These are phyloP conservation scores for Pachyrhizus erosus DNA, from an alignment of 306 rosid species.

Conservation along the genomic window DNA sequence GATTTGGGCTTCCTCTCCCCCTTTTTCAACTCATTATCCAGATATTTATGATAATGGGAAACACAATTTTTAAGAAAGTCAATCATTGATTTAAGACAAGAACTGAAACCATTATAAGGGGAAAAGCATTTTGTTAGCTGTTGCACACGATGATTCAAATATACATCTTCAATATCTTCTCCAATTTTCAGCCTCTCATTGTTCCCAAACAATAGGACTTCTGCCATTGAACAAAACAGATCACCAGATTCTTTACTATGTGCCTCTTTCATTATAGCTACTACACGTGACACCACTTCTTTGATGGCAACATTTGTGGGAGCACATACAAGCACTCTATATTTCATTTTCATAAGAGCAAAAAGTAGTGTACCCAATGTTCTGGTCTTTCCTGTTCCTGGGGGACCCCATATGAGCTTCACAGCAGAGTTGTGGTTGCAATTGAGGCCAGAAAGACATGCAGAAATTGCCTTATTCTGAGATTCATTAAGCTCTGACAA, in stretches of 20 bases:
- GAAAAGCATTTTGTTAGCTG: slow-evolving; percentile 48
- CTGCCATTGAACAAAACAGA: slow-evolving; percentile 49
- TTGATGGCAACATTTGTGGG: slow-evolving; percentile 73
- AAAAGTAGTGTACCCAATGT: slow-evolving; percentile 53
- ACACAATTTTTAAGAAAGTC: slow-evolving; percentile 55
- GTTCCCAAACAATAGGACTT: slow-evolving; percentile 62
- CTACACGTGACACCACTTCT: slow-evolving; percentile 53
- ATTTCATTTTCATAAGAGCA: slow-evolving; percentile 47
- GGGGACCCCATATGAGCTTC: slow-evolving; percentile 84
- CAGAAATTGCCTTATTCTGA: slow-evolving; percentile 55
- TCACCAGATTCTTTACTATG: slow-evolving; percentile 11
- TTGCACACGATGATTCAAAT: slow-evolving; percentile 58
- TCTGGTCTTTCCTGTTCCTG: slow-evolving; percentile 83
- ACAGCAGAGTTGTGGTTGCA: slow-evolving; percentile 38
- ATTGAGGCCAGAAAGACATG: slow-evolving; percentile 48
- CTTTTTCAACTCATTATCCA: slow-evolving; percentile 31
- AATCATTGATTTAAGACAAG: slow-evolving; percentile 51
- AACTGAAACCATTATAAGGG: slow-evolving; percentile 45
- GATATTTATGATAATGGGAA: slow-evolving; percentile 43
- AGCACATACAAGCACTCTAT: slow-evolving; percentile 62
- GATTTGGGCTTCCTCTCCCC: slow-evolving; percentile 27
- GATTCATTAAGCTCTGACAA: slow-evolving; percentile 52
- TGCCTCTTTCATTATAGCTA: slow-evolving; percentile 46
- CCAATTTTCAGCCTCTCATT: slow-evolving; percentile 57
- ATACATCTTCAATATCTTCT: slow-evolving; percentile 47